Evolutionary conservation across 768 basidiomycete species (phyloP), one percentile per base, ranked within the genome.

Genomic region (Mycena latifolia): DNA sequence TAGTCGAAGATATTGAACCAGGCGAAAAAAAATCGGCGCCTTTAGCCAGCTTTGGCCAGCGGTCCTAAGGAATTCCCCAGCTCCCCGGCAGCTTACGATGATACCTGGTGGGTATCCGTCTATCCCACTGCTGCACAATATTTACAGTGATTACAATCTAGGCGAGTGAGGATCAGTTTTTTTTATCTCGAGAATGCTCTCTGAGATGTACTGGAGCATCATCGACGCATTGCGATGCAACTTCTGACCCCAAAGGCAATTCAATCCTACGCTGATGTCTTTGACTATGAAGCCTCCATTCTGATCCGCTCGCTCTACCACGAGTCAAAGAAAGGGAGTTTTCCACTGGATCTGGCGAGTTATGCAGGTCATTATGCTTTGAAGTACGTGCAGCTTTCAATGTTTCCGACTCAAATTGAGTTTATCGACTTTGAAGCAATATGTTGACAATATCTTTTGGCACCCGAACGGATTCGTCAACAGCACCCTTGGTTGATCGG

Each of bases 391-490:
- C 33, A 3, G 14, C 8, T 28, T 6, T 37, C 6, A 20, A 59
- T 29, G 3, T 35, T 14, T 35, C 33, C 33, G 33, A 35, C 31
- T 24, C 2, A n/a, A n/a, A 11, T 14, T 46, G 27, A 62, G 25
- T 43, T 61, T 27, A 48, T 29, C 1, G n/a, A n/a, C n/a, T n/a
- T 15, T 53, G 14, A 35, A 65, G 63, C 33, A 73, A 72, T 52
- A 74, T 74, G 73, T 53, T 75, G 6, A 37, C 65, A 8, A 58
- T 75, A 24, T 55, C 66, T 5, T 73, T 73, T 22, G 74, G 66
- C 7, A 74, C 66, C 6, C 69, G 74, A 17, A 71, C 74, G 0
- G 61, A 59, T 29, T 55, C 61, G 9, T 53, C 68, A 5, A 33
- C 41, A 3, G 43, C 72, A 28, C 70, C 66, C 3, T 59, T 75